Percentiles rank a stretch among this genome's conserved stretches.
Conservation (phyloP, 176 grass and related monocot species). For the Raddia guianensis region DNA sequence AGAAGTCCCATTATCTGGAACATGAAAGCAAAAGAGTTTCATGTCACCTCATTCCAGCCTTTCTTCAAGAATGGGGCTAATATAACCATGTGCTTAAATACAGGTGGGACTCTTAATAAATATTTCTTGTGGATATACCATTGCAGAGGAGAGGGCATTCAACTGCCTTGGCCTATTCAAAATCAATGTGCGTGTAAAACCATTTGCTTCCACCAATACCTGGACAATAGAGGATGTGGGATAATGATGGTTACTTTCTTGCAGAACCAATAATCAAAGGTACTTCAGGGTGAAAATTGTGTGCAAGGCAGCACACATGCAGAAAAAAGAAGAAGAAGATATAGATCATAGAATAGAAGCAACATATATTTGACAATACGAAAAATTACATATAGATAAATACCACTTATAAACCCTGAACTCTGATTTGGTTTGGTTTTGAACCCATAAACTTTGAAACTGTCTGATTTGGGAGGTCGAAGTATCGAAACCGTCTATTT, state of each 20-base stretch:
- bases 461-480: too few relatives aligned
- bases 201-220: constrained; percentile 84
- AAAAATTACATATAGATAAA: background rate
- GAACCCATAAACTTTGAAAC: too few relatives aligned
- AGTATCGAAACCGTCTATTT: too few relatives aligned
- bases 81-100: constrained; percentile 10
- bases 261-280: background rate
- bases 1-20: constrained; percentile 72
- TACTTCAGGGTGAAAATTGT: background rate
- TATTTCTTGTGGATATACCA: constrained; percentile 50
- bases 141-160: constrained; percentile 76
- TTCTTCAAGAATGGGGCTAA: constrained; percentile 7
- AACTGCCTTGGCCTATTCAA: constrained; percentile 87
- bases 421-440: too few relatives aligned
- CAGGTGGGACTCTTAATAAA: background rate
- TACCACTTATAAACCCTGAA: too few relatives aligned
- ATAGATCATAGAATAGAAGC: background rate
- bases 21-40: constrained; percentile 18
- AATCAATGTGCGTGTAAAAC: constrained; percentile 68
- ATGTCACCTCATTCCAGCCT: background rate
- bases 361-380: background rate
- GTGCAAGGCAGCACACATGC: background rate
- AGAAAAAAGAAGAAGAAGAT: background rate
- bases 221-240: constrained; percentile 29
- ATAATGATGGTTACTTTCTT: constrained; percentile 10